These are phyloP conservation scores for Helianthus annuus DNA, from an alignment of 129 eudicot species.

Conservation along the genomic window DNA sequence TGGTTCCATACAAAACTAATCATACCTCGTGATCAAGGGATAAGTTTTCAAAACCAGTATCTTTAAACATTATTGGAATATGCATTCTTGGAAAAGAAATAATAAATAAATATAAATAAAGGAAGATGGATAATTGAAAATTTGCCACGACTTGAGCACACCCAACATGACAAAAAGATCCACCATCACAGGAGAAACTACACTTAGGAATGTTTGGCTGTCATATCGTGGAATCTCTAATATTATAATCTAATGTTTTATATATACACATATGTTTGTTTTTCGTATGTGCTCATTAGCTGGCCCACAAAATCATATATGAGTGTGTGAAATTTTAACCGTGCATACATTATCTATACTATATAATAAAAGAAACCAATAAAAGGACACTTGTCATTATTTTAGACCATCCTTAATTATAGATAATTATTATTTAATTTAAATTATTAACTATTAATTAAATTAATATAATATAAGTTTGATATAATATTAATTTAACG, in stretches of 20 bases:
- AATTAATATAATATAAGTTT: too few relatives aligned
- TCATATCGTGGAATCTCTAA: conserved; percentile 17
- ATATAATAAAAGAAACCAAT: too few relatives aligned
- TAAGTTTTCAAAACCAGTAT: not conserved
- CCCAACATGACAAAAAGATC: conserved; percentile 40
- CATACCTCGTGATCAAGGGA: not conserved
- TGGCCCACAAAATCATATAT: not conserved
- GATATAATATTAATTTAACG: too few relatives aligned
- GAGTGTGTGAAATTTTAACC: not conserved
- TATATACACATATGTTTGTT: not conserved
- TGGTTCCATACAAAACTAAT: not conserved
- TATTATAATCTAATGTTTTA: not conserved
- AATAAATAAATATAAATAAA: conserved; percentile 4
- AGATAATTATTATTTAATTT: too few relatives aligned
- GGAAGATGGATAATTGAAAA: conserved; percentile 37
- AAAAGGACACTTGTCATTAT: too few relatives aligned
- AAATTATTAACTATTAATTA: too few relatives aligned
- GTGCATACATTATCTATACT: too few relatives aligned
- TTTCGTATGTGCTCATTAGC: not conserved
- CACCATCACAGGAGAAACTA: conserved; percentile 25
- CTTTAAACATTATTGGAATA: not conserved
- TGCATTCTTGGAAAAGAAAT: conserved; percentile 11
- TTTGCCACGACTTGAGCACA: conserved; percentile 38
- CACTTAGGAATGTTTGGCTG: conserved; percentile 43
- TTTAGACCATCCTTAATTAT: too few relatives aligned